Base-by-base conservation (phyloP, 371 early-diverging fungal genomes). In the Circinella minor region DNA sequence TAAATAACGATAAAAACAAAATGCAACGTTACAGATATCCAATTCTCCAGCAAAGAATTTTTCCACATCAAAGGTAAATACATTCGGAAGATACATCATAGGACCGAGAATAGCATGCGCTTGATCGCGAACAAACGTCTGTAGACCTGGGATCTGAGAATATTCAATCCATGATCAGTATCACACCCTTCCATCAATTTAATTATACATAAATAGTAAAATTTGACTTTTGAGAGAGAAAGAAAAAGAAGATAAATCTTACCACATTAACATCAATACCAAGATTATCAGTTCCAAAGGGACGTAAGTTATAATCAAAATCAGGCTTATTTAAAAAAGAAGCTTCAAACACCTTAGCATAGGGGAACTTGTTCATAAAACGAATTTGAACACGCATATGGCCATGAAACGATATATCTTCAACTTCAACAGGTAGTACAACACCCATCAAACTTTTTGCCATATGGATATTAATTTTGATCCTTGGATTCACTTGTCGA, bases 261-360 rank as follows among this genome's bases (percentile, higher is more conserved):
- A 89, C 89, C 74, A 91, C 83, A 34, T 90, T 91, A 73, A 94
- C 91, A 78, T 94, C 95, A 70, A 94, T 88, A 27, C 94, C 91
- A 81, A 91, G 89, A 34, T 92, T 91, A 65, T 99, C 88, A 80
- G 91, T 91, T 78, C 99, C 90, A 76, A 93, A 77, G 0, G 99
- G 99, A 72, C 95, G 92, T 51, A 99, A 86, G 18, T 90, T 89
- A 86, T 97, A 99, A 80, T 98, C 97, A 67, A 99, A 89, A 13
- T 77, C 74, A 20, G 99, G 99, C 34, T 89, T 87, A 71, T 95
- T 93, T 70, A 96, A 77, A 76, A 99, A 95, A 67, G 91, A 90
- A 46, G 95, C 89, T 60, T 95, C 94, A 10, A 97, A 87, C 0
- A 88, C 89, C 74, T 94, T 92, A 62, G 98, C 88, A 72, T 96